phyloP scores from a whole-genome alignment of 2,329 filamentous ascomycete species.

The Ascochyta lentis region DNA sequence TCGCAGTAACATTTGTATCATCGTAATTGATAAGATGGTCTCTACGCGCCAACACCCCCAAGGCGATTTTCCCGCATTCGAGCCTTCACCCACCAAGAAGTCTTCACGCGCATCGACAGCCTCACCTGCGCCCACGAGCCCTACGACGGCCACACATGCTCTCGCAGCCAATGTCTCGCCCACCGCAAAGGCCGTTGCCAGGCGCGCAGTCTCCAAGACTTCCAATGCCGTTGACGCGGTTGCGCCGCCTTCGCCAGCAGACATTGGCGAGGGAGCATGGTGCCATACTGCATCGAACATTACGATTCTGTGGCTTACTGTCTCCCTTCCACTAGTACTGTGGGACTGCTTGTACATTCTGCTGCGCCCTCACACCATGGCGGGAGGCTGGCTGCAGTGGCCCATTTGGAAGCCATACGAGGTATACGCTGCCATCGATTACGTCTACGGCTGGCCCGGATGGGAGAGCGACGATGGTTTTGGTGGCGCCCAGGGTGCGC shows the following conservation, averaged over 20 bases:
- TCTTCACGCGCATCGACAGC: constrained; percentile 42
- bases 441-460: constrained; percentile 80
- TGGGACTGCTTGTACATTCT: constrained; percentile 86
- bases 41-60: constrained; percentile 49
- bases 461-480: constrained; percentile 73
- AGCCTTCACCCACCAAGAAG: constrained; percentile 47
- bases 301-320: constrained; percentile 71
- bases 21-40: constrained; percentile 39
- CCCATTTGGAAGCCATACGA: constrained; percentile 79
- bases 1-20: background rate
- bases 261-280: constrained; percentile 50
- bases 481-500: constrained; percentile 72
- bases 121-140: constrained; percentile 37
- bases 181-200: constrained; percentile 25
- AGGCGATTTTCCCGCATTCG: constrained; percentile 44
- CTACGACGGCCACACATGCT: constrained; percentile 21
- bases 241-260: constrained; percentile 30
- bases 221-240: constrained; percentile 26
- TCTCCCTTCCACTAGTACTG: constrained; percentile 78
- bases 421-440: constrained; percentile 79
- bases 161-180: constrained; percentile 17
- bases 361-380: constrained; percentile 81
- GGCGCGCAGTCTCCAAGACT: constrained; percentile 32
- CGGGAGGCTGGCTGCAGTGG: constrained; percentile 73
- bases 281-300: constrained; percentile 66